Percentiles rank a stretch among this genome's conserved stretches.
phyloP scores from a whole-genome alignment of 2,329 filamentous ascomycete genomes.

The Amphichorda felina region DNA sequence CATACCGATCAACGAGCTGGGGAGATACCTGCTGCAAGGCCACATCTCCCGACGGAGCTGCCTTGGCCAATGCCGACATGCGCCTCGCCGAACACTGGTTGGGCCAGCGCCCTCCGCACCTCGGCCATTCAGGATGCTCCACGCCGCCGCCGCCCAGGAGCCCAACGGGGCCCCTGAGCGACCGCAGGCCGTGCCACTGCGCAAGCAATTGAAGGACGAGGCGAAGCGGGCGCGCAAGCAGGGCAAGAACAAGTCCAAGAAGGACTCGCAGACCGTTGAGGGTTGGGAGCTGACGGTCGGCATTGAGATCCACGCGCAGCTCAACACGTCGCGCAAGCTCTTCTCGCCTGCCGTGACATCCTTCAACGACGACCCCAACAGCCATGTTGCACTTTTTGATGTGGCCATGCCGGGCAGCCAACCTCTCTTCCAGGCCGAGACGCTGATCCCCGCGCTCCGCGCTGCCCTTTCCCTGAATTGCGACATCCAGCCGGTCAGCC shows the following conservation, averaged over 20 bases:
- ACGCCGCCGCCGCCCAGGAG: slow-evolving; percentile 12
- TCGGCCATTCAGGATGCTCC: slow-evolving; percentile 14
- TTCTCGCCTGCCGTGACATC: slow-evolving; percentile 66
- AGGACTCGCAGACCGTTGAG: slow-evolving; percentile 36
- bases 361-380: slow-evolving; percentile 62
- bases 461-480: slow-evolving; percentile 80
- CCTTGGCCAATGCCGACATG: slow-evolving; percentile 10
- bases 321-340: slow-evolving; percentile 80
- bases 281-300: slow-evolving; percentile 93
- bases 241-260: slow-evolving; percentile 33
- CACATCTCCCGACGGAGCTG: slow-evolving; percentile 30
- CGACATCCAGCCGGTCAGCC: slow-evolving; percentile 61
- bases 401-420: slow-evolving; percentile 81
- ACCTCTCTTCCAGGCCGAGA: slow-evolving; percentile 72
- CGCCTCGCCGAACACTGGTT: slow-evolving; percentile 3
- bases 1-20: slow-evolving; percentile 28
- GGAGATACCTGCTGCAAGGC: slow-evolving; percentile 36
- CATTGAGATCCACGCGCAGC: slow-evolving; percentile 92
- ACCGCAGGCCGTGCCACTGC: slow-evolving; percentile 35
- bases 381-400: slow-evolving; percentile 83
- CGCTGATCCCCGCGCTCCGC: slow-evolving; percentile 78
- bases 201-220: slow-evolving; percentile 63
- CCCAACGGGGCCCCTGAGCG: slow-evolving; percentile 9
- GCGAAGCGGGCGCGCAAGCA: slow-evolving; percentile 60
- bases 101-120: neutral